Evolutionary conservation across 805 yeast species (phyloP), one percentile per base, ranked within the genome.

Genomic region (Zygoascus tannicola): DNA sequence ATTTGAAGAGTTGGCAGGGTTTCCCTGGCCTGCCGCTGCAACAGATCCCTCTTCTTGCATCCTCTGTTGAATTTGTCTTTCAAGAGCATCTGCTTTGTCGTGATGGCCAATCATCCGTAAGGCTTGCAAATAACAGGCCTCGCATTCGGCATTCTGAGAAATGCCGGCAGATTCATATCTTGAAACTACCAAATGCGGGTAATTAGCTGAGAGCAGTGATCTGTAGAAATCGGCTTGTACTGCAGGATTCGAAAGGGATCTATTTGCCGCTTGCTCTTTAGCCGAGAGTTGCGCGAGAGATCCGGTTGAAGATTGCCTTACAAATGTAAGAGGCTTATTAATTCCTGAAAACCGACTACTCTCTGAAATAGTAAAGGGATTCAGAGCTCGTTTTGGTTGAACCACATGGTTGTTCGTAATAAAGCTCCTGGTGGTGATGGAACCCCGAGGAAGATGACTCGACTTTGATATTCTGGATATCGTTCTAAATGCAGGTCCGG

Each of bases 121-220:
- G 2, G 97, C 97, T 50, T 82, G 85, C 47, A 79, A 69, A 61
- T 92, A 92, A 32, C 84, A 68, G 49, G 73, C 73, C 43, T 86
- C 78, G 66, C 97, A 84, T 50, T 83, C 94, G 2, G 77, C 73
- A 45, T 84, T 80, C 10, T 81, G 68, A 7, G 95, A 92, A 44
- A 92, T 85, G n/a, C 95, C 95, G 0, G 92, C 83, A 5, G 94
- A 83, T 62, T 94, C 97, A 60, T 76, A 94, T 47, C 99, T 75
- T 45, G 92, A 81, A n/a, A 90, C 86, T 4, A 92, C 95, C 44
- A 90, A 81, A 56, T 87, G 95, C n/a, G 98, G 97, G 59, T 86
- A 92, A 64, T 85, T 84, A 44, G 90, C 74, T 46, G 75, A 75
- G 50, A 92, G 63, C 39, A 92, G 68, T 12, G 78, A 71, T 49